A percentile compares a stretch with the other conserved stretches of the same genome.
Conservation (phyloP, 2,329 filamentous ascomycete genomes). For the Ascochyta viciae-villosae region DNA sequence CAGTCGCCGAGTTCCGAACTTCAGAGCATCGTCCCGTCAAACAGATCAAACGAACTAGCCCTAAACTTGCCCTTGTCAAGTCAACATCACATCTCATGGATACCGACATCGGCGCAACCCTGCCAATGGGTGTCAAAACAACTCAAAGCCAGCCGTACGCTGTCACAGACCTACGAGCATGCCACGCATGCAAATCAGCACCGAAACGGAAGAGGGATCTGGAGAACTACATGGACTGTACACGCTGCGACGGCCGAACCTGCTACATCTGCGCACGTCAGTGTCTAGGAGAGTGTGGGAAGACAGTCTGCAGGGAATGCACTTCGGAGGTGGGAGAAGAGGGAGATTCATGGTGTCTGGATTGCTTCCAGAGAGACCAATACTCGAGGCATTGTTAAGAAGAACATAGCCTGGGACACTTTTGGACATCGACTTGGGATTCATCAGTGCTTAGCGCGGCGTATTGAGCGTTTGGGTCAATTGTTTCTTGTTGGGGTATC, state of each 20-base stretch:
- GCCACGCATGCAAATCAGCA: constrained; percentile 71
- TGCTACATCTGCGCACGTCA: constrained; percentile 74
- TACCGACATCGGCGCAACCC: constrained; percentile 20
- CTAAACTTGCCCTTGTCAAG: constrained; percentile 34
- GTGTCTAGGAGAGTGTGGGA: constrained; percentile 60
- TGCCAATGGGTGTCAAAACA: neutral
- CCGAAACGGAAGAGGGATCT: constrained; percentile 71
- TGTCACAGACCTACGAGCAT: constrained; percentile 54
- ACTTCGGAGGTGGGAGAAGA: constrained; percentile 70
- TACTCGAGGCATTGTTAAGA: constrained; percentile 27
- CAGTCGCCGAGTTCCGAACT: constrained; percentile 13
- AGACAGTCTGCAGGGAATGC: constrained; percentile 70
- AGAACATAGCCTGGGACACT: neutral
- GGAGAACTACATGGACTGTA: constrained; percentile 70
- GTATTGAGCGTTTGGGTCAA: constrained; percentile 15
- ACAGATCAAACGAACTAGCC: constrained; percentile 36
- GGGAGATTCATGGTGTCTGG: constrained; percentile 71
- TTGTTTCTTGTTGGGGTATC: neutral
- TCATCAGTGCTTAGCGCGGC: constrained; percentile 13
- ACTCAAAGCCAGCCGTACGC: constrained; percentile 10
- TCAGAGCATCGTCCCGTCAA: constrained; percentile 41
- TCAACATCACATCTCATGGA: constrained; percentile 46
- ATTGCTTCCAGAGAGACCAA: constrained; percentile 55
- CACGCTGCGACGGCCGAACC: constrained; percentile 66
- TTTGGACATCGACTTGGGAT: neutral